Evolutionary conservation across 2,329 filamentous ascomycete species (phyloP).

Genomic region (Pseudophaeomoniella oleicola): DNA sequence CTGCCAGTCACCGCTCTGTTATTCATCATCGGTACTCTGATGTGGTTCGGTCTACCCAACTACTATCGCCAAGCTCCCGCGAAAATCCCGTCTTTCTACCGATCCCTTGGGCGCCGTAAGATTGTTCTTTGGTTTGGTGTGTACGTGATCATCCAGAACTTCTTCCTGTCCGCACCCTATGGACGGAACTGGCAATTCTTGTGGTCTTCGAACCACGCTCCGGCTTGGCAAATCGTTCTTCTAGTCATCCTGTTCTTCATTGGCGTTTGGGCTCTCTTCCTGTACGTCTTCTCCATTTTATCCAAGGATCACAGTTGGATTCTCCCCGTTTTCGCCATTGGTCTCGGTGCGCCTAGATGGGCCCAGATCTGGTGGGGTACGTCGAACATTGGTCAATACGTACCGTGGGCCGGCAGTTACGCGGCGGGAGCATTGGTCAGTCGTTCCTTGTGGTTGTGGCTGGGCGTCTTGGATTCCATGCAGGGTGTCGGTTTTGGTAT

Average conservation of each 20-base stretch:
- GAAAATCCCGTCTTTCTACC: slow-evolving; percentile 51
- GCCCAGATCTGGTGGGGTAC: slow-evolving; percentile 54
- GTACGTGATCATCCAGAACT: slow-evolving; percentile 50
- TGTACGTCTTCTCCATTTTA: slow-evolving; percentile 38
- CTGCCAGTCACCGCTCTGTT: slow-evolving; percentile 43
- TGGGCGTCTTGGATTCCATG: slow-evolving; percentile 49
- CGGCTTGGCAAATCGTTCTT: slow-evolving; percentile 40
- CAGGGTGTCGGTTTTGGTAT: slow-evolving; percentile 55
- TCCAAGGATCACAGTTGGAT: slow-evolving; percentile 51
- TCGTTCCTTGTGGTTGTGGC: slow-evolving; percentile 50
- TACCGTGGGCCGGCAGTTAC: slow-evolving; percentile 47
- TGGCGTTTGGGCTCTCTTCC: slow-evolving; percentile 40
- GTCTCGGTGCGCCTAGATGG: slow-evolving; percentile 51
- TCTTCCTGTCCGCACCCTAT: slow-evolving; percentile 51
- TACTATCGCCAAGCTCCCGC: slow-evolving; percentile 53
- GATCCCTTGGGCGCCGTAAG: slow-evolving; percentile 45
- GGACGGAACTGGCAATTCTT: slow-evolving; percentile 54
- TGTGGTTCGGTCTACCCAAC: slow-evolving; percentile 48
- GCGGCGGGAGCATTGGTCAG: slow-evolving; percentile 41
- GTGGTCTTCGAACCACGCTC: slow-evolving; percentile 42
- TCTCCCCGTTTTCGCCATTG: slow-evolving; percentile 52
- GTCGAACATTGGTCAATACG: slow-evolving; percentile 43
- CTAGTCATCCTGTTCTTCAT: slow-evolving; percentile 35
- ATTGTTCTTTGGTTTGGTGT: slow-evolving; percentile 55
- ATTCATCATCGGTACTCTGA: slow-evolving; percentile 39